A percentile compares a stretch with the other conserved stretches of the same genome.
phyloP scores from a whole-genome alignment of 2,329 filamentous ascomycete genomes.

The Pezicula radicicola region DNA sequence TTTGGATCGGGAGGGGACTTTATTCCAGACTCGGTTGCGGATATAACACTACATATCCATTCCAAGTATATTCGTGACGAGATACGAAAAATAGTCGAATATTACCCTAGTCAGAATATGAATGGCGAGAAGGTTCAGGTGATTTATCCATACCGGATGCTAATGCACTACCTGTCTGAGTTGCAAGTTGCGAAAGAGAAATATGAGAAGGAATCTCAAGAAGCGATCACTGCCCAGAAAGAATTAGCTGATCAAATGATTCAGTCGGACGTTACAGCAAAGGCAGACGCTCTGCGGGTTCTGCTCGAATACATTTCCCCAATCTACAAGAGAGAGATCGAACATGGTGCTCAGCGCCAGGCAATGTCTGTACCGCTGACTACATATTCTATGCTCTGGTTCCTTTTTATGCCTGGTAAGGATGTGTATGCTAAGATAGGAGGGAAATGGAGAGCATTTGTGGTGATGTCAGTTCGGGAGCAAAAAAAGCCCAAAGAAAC shows the following conservation, averaged over 20 bases:
- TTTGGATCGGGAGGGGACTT: background rate
- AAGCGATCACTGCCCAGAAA: background rate
- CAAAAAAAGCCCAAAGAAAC: background rate
- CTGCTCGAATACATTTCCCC: background rate
- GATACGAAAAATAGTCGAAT: background rate
- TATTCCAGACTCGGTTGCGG: background rate
- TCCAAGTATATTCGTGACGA: background rate
- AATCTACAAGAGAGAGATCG: background rate
- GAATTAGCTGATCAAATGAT: background rate
- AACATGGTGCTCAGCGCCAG: background rate
- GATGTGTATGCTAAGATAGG: conserved; percentile 5
- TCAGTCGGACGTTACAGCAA: background rate
- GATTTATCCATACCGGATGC: conserved; percentile 33
- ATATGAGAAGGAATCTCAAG: background rate
- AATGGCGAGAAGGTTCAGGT: conserved; percentile 3
- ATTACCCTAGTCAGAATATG: conserved; percentile 9
- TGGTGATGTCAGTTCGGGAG: conserved; percentile 2
- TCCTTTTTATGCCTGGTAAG: conserved; percentile 6
- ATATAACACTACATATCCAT: background rate
- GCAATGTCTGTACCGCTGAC: background rate
- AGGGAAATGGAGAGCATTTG: conserved; percentile 3
- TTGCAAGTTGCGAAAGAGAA: background rate
- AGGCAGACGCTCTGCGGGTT: background rate
- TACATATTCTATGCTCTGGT: conserved; percentile 6
- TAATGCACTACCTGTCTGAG: conserved; percentile 19